A percentile compares a stretch with the other conserved stretches of the same genome.
Conservation (phyloP, 768 basidiomycete genomes). For the Gelatoporia subvermispora region DNA sequence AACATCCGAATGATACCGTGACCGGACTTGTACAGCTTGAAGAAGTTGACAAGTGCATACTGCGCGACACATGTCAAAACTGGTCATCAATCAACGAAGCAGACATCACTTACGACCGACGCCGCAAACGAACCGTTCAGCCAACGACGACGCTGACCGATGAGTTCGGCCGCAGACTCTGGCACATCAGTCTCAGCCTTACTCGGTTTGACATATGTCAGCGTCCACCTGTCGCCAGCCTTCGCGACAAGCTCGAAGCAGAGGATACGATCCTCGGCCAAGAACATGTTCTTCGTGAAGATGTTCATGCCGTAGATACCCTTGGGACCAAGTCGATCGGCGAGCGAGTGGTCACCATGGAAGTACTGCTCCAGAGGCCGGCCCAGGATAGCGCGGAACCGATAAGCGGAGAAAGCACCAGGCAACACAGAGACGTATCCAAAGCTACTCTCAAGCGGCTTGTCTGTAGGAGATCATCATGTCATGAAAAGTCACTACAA, state of each 20-base stretch:
- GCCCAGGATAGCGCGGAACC: conserved; percentile 89
- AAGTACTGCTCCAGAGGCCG: conserved; percentile 83
- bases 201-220: conserved; percentile 91
- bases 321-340: conserved; percentile 87
- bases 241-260: conserved; percentile 98
- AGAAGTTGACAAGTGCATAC: conserved; percentile 94
- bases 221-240: conserved; percentile 78
- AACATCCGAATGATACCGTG: conserved; percentile 92
- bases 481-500: neutral
- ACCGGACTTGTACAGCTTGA: conserved; percentile 77
- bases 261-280: conserved; percentile 93
- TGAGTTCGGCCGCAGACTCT: conserved; percentile 86
- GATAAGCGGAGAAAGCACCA: conserved; percentile 95
- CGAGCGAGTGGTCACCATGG: conserved; percentile 84
- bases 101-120: conserved; percentile 58
- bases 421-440: conserved; percentile 95
- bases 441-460: conserved; percentile 92
- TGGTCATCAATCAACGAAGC: neutral
- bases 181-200: conserved; percentile 98
- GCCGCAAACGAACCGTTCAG: conserved; percentile 95
- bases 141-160: conserved; percentile 95
- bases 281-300: conserved; percentile 90
- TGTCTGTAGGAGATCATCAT: conserved; percentile 45
- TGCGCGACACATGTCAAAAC: conserved; percentile 23
- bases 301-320: conserved; percentile 97